Evolutionary conservation across 2,329 filamentous ascomycete genomes (phyloP), one percentile per base, ranked within the genome.

Genomic region (Sclerotiophoma versabilis): DNA sequence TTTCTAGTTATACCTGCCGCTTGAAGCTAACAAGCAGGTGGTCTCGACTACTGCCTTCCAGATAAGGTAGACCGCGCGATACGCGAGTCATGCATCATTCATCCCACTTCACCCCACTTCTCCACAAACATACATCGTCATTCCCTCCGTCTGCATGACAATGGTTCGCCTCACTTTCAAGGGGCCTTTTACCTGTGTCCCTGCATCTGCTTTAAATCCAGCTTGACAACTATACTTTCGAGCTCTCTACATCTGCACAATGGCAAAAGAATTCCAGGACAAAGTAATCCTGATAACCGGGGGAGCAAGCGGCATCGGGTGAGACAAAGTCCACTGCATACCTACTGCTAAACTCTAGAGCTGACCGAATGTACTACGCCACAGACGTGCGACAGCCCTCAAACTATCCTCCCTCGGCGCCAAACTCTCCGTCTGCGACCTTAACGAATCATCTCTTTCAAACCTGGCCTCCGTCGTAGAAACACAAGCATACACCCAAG

Each of bases 371-470:
- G 4, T 1, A n/a, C n/a, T n/a, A n/a, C 25, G 27, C 2, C 3
- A 20, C 42, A 74, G 82, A 15, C 75, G 77, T 53, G 68, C 75
- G 51, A 80, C 79, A 5, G 79, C 81, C 10, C 67, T 79, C 36
- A 75, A 80, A 32, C 77, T 84, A 53, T 76, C 80, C 20, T 70
- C 71, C 5, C 69, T 83, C 44, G 80, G 80, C 59, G 76, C 68
- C 39, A 64, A 67, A 26, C 56, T 74, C 33, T 58, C 70, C 37
- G 62, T 74, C 51, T 71, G 70, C 63, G 72, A 74, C 57, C 61
- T 72, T 47, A 81, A 70, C 72, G 23, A n/a, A 11, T 17, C 39
- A 2, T 29, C 45, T 2, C 59, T 64, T 54, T 45, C 62, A 62
- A 76, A 76, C 58, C 79, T 79, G 49, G 71, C 75, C 6, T 62